Percentiles rank a stretch among this genome's conserved stretches.
These are phyloP conservation scores for Aspergillus floridensis DNA, from an alignment of 2,329 filamentous ascomycete species.

Conservation along the genomic window DNA sequence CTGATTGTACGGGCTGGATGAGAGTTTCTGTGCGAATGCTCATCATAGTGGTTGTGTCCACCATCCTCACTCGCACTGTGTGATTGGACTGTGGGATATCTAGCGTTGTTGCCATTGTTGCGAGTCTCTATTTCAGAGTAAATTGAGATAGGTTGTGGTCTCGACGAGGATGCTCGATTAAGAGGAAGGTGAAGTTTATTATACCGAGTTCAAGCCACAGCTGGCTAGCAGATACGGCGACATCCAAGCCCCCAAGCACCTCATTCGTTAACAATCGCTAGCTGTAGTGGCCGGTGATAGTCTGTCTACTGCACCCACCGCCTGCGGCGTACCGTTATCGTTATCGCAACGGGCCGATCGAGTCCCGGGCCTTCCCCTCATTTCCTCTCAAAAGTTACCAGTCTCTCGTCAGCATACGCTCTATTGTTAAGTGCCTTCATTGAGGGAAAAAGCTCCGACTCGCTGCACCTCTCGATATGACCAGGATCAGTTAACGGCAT, in stretches of 20 bases:
- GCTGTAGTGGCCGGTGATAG: too few relatives aligned
- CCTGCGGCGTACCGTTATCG: not conserved
- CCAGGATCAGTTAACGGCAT: not conserved
- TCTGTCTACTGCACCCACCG: too few relatives aligned
- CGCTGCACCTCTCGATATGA: not conserved
- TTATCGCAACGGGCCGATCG: not conserved
- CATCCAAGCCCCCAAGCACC: not conserved
- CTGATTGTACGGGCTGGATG: constrained; percentile 9
- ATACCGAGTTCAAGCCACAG: not conserved
- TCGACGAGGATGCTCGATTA: too few relatives aligned
- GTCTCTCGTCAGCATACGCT: too few relatives aligned
- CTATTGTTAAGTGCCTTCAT: too few relatives aligned
- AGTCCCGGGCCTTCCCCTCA: not conserved
- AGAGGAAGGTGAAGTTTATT: not conserved
- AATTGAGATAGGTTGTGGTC: not conserved
- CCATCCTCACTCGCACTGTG: constrained; percentile 8
- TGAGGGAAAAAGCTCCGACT: not conserved
- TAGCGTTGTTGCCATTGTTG: not conserved
- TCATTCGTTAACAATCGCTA: too few relatives aligned
- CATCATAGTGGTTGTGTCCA: constrained; percentile 9
- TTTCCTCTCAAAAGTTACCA: not conserved
- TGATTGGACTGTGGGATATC: constrained; percentile 3
- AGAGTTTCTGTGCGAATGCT: constrained; percentile 2
- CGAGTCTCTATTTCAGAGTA: not conserved
- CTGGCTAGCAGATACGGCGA: not conserved